Conservation (phyloP, 192 early-diverging fungal species). For the Geranomyces michiganensis region DNA sequence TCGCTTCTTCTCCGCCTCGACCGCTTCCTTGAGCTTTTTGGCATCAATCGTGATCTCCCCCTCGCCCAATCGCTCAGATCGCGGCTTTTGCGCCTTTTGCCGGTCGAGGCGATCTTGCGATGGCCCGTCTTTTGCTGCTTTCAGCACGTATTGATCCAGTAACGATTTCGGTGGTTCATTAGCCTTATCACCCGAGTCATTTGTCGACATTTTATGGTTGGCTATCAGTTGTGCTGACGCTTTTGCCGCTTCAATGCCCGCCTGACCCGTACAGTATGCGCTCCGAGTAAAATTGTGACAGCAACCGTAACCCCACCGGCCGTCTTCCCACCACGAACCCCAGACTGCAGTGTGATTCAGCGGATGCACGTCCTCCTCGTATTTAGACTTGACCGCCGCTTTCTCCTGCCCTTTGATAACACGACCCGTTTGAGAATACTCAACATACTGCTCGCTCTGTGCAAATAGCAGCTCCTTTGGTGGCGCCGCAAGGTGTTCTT, state of each 20-base stretch:
- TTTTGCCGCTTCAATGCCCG: slow-evolving; percentile 71
- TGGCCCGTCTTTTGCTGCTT: slow-evolving; percentile 32
- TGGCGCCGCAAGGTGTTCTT: slow-evolving; percentile 87
- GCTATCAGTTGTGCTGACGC: slow-evolving; percentile 43
- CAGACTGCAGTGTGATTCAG: slow-evolving; percentile 88
- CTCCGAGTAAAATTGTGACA: slow-evolving; percentile 80
- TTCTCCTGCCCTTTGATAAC: slow-evolving; percentile 83
- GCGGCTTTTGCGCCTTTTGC: slow-evolving; percentile 32
- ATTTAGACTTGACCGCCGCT: slow-evolving; percentile 79
- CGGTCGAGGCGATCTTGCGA: slow-evolving; percentile 36
- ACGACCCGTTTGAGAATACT: slow-evolving; percentile 91
- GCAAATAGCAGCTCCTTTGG: slow-evolving; percentile 89
- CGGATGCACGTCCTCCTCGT: slow-evolving; percentile 84
- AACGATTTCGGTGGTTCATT: slow-evolving; percentile 24
- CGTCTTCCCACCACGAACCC: slow-evolving; percentile 96
- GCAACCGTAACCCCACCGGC: slow-evolving; percentile 95
- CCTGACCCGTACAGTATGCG: slow-evolving; percentile 88
- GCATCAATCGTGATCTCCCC: slow-evolving; percentile 61
- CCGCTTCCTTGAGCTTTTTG: slow-evolving; percentile 54
- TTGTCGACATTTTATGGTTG: neutral
- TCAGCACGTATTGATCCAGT: slow-evolving; percentile 42
- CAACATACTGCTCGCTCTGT: slow-evolving; percentile 93
- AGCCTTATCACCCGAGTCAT: neutral
- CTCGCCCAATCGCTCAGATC: slow-evolving; percentile 52
- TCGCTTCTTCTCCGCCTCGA: slow-evolving; percentile 51